Base-by-base conservation (phyloP, 2,329 filamentous ascomycete genomes). In the Fusarium tjaetaba region DNA sequence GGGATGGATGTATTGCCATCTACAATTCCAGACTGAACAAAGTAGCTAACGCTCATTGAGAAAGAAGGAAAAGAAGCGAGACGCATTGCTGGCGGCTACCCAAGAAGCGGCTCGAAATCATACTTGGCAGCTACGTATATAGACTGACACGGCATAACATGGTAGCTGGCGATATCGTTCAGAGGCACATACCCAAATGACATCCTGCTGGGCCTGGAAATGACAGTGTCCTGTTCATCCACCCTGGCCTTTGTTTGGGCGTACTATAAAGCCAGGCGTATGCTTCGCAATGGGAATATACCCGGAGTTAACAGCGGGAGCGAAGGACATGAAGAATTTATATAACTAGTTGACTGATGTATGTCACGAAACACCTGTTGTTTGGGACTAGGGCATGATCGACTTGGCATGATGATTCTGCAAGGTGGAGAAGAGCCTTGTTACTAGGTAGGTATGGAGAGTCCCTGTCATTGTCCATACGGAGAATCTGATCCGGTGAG, bases 401-500 rank as follows among this genome's bases (percentile, higher is more conserved):
- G 39, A 38, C 59, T 43, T 59, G 64, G n/a, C 32, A 43, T n/a
- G 48, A 32, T 39, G 30, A 28, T 32, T 58, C n/a, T 42, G 16
- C 36, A 32, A 20, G 42, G 61, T 43, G 61, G 64, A 43, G 42
- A 46, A 34, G 24, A 28, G 36, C n/a, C 24, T 53, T 22, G 34
- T 51, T 59, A 28, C 38, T 52, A 36, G 7, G 15, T 52, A 16
- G 15, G 15, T 18, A 34, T 43, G 36, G 20, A 32, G 36, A 38
- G 46, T 32, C 36, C 41, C n/a, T 68, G 41, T 55, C 42, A 20
- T 51, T 36, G 14, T 28, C 22, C 22, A n/a, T 15, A 49, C 65
- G 49, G 66, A 69, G 49, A 26, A 52, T 69, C 39, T 46, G 42
- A 11, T 55, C 56, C 49, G 66, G 57, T 51, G 65, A 69, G 43